These are phyloP conservation scores for Naganishia cerealis DNA, from an alignment of 1,284 basidiomycete genomes.

Conservation along the genomic window DNA sequence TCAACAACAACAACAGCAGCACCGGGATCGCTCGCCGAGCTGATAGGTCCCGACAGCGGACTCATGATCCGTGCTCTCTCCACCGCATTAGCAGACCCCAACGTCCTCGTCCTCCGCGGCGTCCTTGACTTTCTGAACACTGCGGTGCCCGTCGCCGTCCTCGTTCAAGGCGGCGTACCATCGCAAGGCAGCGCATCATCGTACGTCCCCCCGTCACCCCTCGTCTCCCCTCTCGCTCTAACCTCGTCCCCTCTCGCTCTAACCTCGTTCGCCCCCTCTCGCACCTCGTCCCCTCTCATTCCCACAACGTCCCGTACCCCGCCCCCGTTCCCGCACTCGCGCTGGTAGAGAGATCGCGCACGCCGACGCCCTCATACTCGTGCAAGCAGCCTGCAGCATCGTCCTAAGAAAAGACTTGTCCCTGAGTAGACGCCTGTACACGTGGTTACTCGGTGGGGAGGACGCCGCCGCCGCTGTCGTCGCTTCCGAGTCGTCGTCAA, in stretches of 20 bases:
- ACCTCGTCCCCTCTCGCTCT: no score
- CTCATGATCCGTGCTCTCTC: conserved; percentile 89
- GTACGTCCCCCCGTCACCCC: background rate
- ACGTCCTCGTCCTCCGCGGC: conserved; percentile 78
- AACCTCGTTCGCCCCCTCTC: no score
- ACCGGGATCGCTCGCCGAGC: conserved; percentile 30
- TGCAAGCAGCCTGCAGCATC: conserved; percentile 67
- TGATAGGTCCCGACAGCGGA: conserved; percentile 78
- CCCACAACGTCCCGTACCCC: no score
- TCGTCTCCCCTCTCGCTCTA: background rate
- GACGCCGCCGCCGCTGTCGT: conserved; percentile 68
- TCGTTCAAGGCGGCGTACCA: conserved; percentile 44
- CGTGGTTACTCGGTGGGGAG: conserved; percentile 83
- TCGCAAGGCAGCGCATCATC: no score
- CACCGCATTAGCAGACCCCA: conserved; percentile 83
- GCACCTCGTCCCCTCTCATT: no score
- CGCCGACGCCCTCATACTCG: conserved; percentile 71
- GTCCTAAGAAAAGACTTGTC: conserved; percentile 86
- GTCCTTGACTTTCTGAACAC: conserved; percentile 77
- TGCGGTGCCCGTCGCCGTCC: conserved; percentile 74
- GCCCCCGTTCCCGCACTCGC: no score
- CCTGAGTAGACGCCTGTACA: conserved; percentile 86
- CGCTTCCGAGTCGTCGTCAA: conserved; percentile 30
- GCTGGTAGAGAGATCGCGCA: conserved; percentile 48
- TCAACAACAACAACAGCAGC: no score